Evolutionary conservation across 768 basidiomycete genomes (phyloP).

Genomic region (Rickenella mellea): DNA sequence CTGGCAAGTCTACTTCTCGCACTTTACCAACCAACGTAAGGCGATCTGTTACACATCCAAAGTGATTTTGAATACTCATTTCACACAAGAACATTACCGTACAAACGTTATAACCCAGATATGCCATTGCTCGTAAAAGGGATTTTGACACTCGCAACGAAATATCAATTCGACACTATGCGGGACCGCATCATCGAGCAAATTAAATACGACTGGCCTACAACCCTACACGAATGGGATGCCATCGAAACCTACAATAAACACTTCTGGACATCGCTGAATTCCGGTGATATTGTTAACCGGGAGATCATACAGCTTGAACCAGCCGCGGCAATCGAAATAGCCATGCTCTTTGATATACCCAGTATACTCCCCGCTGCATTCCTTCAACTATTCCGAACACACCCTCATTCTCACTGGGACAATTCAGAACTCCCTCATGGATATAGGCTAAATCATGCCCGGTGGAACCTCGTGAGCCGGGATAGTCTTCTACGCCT

Average conservation of each 20-base stretch:
- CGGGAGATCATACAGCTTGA: too few relatives aligned
- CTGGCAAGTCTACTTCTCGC: too few relatives aligned
- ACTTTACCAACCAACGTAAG: too few relatives aligned
- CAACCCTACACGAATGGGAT: constrained; percentile 14
- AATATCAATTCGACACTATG: constrained; percentile 25
- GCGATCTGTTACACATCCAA: too few relatives aligned
- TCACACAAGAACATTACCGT: too few relatives aligned
- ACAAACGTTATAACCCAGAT: background rate
- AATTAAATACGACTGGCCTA: constrained; percentile 26
- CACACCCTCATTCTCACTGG: too few relatives aligned
- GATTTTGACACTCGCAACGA: constrained; percentile 15
- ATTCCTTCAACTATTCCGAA: too few relatives aligned
- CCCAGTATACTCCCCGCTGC: background rate
- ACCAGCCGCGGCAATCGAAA: background rate
- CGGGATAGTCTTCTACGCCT: too few relatives aligned
- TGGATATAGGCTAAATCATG: too few relatives aligned
- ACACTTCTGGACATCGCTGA: constrained; percentile 4
- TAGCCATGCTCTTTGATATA: background rate
- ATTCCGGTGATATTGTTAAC: background rate
- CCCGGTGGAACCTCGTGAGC: too few relatives aligned
- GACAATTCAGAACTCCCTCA: too few relatives aligned
- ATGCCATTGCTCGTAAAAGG: constrained; percentile 2
- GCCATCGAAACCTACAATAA: constrained; percentile 1
- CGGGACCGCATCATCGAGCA: constrained; percentile 20
- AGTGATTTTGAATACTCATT: too few relatives aligned